Conservation (phyloP, 208 protist species). For the Leishmania tarentolae region DNA sequence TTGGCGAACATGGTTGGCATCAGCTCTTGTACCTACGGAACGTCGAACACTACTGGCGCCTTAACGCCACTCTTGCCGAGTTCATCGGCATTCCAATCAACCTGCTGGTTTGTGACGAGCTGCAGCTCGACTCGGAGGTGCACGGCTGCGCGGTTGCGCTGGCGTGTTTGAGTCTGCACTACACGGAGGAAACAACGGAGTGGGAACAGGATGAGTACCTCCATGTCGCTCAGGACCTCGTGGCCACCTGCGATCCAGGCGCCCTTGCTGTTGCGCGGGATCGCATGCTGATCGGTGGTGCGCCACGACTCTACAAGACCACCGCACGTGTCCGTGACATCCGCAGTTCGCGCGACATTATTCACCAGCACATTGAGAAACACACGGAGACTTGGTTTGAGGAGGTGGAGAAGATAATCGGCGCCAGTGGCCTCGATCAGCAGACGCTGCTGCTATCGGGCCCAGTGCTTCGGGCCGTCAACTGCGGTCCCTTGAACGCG, state of each 20-base stretch:
- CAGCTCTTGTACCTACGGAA: conserved; percentile 85
- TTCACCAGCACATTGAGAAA: conserved; percentile 53
- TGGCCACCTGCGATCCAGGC: conserved; percentile 45
- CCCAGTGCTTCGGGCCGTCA: conserved; percentile 44
- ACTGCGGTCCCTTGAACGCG: conserved; percentile 18
- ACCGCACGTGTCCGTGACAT: conserved; percentile 55
- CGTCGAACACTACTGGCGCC: conserved; percentile 76
- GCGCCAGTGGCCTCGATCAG: conserved; percentile 15
- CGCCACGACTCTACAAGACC: conserved; percentile 34
- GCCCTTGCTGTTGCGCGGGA: conserved; percentile 57
- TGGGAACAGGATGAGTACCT: conserved; percentile 75
- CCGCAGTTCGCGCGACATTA: conserved; percentile 61
- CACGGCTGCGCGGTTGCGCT: conserved; percentile 86
- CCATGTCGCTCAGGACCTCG: conserved; percentile 46
- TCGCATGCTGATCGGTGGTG: conserved; percentile 58
- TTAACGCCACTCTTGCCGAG: conserved; percentile 72
- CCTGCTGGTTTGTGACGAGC: conserved; percentile 40
- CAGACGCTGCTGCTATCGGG: conserved; percentile 44
- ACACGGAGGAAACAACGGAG: conserved; percentile 65
- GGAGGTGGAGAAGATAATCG: conserved; percentile 42
- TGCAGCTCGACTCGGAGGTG: conserved; percentile 65
- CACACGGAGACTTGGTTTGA: conserved; percentile 62
- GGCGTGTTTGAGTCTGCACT: conserved; percentile 76
- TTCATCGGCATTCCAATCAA: conserved; percentile 67
- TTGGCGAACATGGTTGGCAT: conserved; percentile 85